Base-by-base conservation (phyloP, 495 filamentous ascomycete genomes). In the Lasiosphaeria ovina region DNA sequence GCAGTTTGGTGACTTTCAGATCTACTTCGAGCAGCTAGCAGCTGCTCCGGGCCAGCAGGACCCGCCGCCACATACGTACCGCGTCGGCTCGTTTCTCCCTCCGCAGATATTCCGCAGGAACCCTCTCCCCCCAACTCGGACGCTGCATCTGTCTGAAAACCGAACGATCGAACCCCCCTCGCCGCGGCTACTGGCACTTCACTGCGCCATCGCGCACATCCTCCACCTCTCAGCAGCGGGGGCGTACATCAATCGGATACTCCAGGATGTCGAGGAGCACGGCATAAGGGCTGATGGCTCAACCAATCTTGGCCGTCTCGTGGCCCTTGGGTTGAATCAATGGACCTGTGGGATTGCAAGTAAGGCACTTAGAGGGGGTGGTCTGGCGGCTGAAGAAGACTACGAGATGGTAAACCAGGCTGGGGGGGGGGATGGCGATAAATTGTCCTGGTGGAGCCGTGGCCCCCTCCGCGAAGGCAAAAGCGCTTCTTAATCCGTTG, bases 151-250 rank as follows among this genome's bases (percentile, higher is more conserved):
- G 49, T 64, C 64, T 4, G 40, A 59, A 51, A 64, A 63, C 49
- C 42, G 61, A 59, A 66, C 56, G 17, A 64, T 73, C 17, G 49
- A 51, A 1, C 16, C 49, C 6, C 49, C 49, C 17, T 51, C 17
- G 17, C 49, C 16, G 10, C 49, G 9, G 51, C 67, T 75, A 45
- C 58, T 75, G 0, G 57, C 63, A 17, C 35, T 73, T 40, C 69
- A 72, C 62, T 57, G 59, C 61, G 66, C 72, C 42, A 73, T 75
- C 47, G 70, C 62, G 51, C 66, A 68, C 51, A 72, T 76, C 38
- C 73, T 74, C 32, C 62, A 69, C 60, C 68, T 68, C 24, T 74
- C 68, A 52, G 68, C 61, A 49, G 71, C 68, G 1, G 68, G 66
- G 55, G 55, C 62, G 8, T 74, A 74, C 56, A 73, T 74, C 38